Conservation (phyloP, 805 yeast species). For the Saccharomycopsis capsularis region DNA sequence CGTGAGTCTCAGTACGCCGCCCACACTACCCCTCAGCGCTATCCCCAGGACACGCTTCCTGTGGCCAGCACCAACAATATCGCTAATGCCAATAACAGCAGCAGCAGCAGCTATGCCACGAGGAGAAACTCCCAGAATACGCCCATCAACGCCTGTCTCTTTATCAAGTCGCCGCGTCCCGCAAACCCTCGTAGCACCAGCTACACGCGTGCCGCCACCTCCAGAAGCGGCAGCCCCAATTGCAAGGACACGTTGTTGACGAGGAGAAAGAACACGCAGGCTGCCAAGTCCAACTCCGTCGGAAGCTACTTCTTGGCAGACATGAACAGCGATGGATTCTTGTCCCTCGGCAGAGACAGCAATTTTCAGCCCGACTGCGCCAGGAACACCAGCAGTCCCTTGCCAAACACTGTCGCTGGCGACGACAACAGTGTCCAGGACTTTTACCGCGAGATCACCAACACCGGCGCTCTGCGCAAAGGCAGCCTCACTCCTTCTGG, state of each 20-base stretch:
- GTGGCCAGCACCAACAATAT: not conserved
- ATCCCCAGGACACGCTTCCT: too few relatives aligned
- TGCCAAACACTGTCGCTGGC: not conserved
- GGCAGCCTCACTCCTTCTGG: not conserved
- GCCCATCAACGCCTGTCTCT: slow-evolving; percentile 2
- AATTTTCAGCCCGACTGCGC: not conserved
- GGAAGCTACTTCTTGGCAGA: not conserved
- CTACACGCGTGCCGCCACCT: too few relatives aligned
- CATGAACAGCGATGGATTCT: slow-evolving; percentile 4
- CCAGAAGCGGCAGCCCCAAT: too few relatives aligned
- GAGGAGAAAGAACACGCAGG: too few relatives aligned
- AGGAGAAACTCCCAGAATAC: not conserved
- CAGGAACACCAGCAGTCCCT: too few relatives aligned
- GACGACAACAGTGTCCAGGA: too few relatives aligned
- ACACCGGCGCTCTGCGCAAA: not conserved
- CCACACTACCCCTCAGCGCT: too few relatives aligned
- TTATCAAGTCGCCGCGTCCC: not conserved
- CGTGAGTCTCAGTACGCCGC: too few relatives aligned
- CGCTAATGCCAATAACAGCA: not conserved
- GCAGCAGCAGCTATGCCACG: not conserved
- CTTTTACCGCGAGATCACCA: too few relatives aligned
- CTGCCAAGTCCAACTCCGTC: too few relatives aligned
- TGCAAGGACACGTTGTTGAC: too few relatives aligned
- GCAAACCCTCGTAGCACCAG: not conserved
- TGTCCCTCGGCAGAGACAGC: not conserved